Evolutionary conservation across 208 protist genomes (phyloP), one percentile per base, ranked within the genome.

Genomic region (Crithidia expoeki): DNA sequence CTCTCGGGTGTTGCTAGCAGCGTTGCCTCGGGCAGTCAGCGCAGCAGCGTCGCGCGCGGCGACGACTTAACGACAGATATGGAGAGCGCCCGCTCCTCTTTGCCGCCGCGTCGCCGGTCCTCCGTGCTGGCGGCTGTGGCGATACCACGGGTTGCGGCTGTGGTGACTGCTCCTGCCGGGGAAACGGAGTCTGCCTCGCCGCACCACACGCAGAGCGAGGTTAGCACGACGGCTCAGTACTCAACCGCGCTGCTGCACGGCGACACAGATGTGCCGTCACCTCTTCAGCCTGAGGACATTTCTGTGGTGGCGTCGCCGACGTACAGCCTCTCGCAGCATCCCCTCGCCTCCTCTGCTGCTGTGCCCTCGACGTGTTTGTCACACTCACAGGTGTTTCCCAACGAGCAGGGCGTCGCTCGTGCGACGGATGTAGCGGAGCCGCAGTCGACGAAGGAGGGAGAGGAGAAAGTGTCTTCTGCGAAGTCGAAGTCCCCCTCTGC

Each of bases 21-120:
- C n/a, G 47, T 57, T 40, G 21, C 40, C 0, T 42, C 46, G 11
- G 34, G 33, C 21, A 53, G 56, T 16, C 55, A 30, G 0, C 53
- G 49, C 30, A 47, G 46, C 66, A 72, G 40, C 56, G 66, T 64
- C 5, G 27, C 40, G 27, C 53, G 46, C 14, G 36, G 21, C 5
- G 56, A 53, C 19, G 40, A 59, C 14, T 42, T 30, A n/a, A 17
- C 50, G 30, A 38, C 46, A 2, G 61, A 58, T 25, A 53, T 53
- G 50, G 40, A 67, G 60, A 72, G 50, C 44, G 40, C 57, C 0
- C 72, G 64, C 21, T 68, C 64, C 30, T 78, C 72, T 4, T 52
- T 78, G 53, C 72, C 65, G 34, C 38, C 57, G 19, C 63, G 64
- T 21, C 64, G 64, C 16, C 55, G 34, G 38, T 72, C 59, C 17